Percentiles rank a stretch among this genome's conserved stretches.
These are phyloP conservation scores for Cardamine chenopodiifolia DNA, from an alignment of 345 rosid species.

Conservation along the genomic window DNA sequence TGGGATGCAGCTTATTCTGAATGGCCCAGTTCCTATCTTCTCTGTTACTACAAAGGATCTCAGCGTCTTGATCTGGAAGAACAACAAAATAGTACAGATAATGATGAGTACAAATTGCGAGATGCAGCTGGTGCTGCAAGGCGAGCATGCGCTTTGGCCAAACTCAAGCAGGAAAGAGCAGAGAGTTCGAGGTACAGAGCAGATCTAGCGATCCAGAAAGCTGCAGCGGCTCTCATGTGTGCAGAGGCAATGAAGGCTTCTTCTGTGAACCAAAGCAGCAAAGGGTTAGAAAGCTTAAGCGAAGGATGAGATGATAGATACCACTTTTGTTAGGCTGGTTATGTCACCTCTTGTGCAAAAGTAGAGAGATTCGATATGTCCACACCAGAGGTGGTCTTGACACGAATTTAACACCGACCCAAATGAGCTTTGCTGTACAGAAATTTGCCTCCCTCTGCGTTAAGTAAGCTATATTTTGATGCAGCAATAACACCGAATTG, in stretches of 20 bases:
- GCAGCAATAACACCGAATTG: conserved; percentile 40
- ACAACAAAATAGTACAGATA: conserved; percentile 52
- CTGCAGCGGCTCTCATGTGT: conserved; percentile 79
- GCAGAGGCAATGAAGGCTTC: conserved; percentile 83
- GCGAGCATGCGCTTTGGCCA: conserved; percentile 66
- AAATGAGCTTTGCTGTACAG: conserved; percentile 39
- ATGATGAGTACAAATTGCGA: conserved; percentile 66
- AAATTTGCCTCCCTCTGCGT: conserved; percentile 8
- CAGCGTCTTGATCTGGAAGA: conserved; percentile 48
- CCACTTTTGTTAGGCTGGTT: conserved; percentile 17
- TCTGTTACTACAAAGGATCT: conserved; percentile 43
- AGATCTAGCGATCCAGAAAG: conserved; percentile 88
- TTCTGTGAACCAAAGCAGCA: conserved; percentile 45
- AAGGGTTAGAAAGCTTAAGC: conserved; percentile 28
- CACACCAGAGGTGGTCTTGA: conserved; percentile 21
- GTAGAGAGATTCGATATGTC: conserved; percentile 20
- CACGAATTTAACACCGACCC: conserved; percentile 15
- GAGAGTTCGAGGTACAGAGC: conserved; percentile 76
- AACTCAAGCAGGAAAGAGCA: conserved; percentile 79
- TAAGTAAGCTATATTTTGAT: conserved; percentile 41
- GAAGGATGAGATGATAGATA: conserved; percentile 30
- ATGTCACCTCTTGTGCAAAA: conserved; percentile 21
- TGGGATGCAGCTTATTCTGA: conserved; percentile 59
- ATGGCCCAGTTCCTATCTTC: conserved; percentile 52
- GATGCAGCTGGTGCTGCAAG: conserved; percentile 84